Percentiles rank a stretch among this genome's conserved stretches.
phyloP scores from a whole-genome alignment of 495 filamentous ascomycete species.

The Trichocladium antarcticum region DNA sequence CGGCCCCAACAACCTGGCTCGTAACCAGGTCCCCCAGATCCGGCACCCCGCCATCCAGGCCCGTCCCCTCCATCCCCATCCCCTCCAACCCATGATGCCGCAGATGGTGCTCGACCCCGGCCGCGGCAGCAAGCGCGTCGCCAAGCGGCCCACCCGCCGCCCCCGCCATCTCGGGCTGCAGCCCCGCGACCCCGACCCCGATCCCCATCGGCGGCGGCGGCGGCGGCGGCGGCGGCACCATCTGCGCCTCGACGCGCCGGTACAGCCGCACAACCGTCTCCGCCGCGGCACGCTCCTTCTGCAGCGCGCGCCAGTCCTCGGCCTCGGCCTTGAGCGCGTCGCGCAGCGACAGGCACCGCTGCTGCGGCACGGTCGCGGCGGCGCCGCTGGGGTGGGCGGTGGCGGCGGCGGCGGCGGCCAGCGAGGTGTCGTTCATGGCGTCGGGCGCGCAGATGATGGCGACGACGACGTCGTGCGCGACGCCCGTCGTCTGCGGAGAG shows the following conservation, averaged over 20 bases:
- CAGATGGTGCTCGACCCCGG: too few relatives aligned
- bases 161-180: conserved; percentile 13
- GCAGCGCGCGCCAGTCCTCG: conserved; percentile 49
- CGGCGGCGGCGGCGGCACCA: conserved; percentile 26
- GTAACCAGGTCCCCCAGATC: background rate
- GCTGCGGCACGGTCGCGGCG: conserved; percentile 12
- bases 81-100: conserved; percentile 8
- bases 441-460: conserved; percentile 65
- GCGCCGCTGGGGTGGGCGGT: background rate
- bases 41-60: conserved; percentile 13
- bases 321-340: conserved; percentile 57
- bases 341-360: conserved; percentile 42
- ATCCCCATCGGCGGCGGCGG: background rate
- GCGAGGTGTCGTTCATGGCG: conserved; percentile 34
- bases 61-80: conserved; percentile 31
- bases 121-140: background rate
- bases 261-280: conserved; percentile 65
- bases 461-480: conserved; percentile 63
- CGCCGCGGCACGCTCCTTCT: conserved; percentile 52
- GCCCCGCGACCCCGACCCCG: conserved; percentile 1
- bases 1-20: background rate
- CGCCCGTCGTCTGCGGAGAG: conserved; percentile 43
- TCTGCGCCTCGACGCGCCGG: conserved; percentile 58
- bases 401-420: conserved; percentile 20
- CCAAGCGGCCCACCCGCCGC: background rate